Conservation (phyloP, 1,139 yeast genomes). For the Pichia sp. region DNA sequence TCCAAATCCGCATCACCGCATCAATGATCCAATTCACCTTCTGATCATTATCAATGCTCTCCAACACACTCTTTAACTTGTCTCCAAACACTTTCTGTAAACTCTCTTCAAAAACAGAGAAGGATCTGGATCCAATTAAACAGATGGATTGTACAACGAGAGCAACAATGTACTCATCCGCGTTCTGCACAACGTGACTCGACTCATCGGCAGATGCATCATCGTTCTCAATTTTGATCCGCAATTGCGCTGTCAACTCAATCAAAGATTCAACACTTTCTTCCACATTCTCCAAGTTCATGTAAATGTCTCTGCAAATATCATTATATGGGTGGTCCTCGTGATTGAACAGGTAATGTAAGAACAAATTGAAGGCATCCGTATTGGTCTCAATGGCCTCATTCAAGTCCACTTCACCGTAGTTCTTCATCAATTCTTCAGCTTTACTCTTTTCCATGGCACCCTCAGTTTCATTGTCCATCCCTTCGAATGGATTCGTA, state of each 20-base stretch:
- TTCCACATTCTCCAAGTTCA: conserved; percentile 26
- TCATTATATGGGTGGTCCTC: conserved; percentile 27
- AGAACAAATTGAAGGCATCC: conserved; percentile 15
- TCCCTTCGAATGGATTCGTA: conserved; percentile 12
- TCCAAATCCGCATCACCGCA: conserved; percentile 71
- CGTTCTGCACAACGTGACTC: conserved; percentile 29
- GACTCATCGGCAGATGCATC: conserved; percentile 27
- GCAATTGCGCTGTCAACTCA: conserved; percentile 20
- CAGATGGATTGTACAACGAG: conserved; percentile 67
- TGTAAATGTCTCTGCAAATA: conserved; percentile 25
- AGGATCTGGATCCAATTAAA: conserved; percentile 81
- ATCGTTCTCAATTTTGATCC: conserved; percentile 22
- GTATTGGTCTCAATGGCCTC: conserved; percentile 14
- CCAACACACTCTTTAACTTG: conserved; percentile 36
- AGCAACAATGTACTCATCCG: conserved; percentile 47
- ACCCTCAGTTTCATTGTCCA: conserved; percentile 13
- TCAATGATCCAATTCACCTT: conserved; percentile 42
- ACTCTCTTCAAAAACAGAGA: conserved; percentile 62
- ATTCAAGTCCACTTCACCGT: conserved; percentile 2
- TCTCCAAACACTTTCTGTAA: conserved; percentile 25
- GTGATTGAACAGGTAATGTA: conserved; percentile 27
- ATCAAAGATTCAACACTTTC: conserved; percentile 22
- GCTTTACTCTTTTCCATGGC: conserved; percentile 1
- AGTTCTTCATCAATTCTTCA: background rate
- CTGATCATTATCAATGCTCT: conserved; percentile 26